Evolutionary conservation across 768 basidiomycete species (phyloP), one percentile per base, ranked within the genome.

Genomic region (Tylopilus balloui): DNA sequence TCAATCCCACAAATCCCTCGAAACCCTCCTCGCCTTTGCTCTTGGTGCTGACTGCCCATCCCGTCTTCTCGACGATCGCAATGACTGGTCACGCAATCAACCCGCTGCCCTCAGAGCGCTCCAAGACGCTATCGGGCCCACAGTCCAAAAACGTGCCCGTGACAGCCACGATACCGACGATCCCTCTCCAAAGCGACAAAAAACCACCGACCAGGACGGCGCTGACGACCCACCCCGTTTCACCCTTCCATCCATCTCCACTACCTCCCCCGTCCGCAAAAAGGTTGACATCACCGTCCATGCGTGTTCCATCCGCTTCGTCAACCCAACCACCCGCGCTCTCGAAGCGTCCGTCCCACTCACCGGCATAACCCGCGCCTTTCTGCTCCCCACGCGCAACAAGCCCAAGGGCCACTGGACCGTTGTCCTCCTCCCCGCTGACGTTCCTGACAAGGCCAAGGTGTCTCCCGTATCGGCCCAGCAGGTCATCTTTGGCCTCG

Each of bases 321-420:
- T 71, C 3, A 73, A 83, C 61, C 71, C 81, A 0, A 58, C 69
- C 1, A 75, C 81, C 1, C 71, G 74, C 41, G 69, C 67, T 13
- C 50, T 77, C 8, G 83, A 84, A 56, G 69, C 75, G 0, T 71
- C 70, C 13, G 67, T 84, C 38, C 75, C 80, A 2, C 72, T 82
- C 24, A 66, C 76, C 15, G 55, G 56, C 19, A 64, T 88, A 45
- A 68, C 70, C 1, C 81, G 86, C 28, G 79, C 80, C 21, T 91
- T 90, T 64, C 62, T 91, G 42, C 63, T 90, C 1, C 85, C 88
- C 10, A 88, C 87, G 0, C 77, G 87, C 21, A 85, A 84, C 24
- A 88, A 88, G 64, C 62, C 71, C 24, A 86, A 81, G 57, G 71
- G 79, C 0, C 84, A 89, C 57, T 88, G 85, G 84, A 84, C 84